Conservation (phyloP, 139 green algal genomes). For the Chlorella sp. region DNA sequence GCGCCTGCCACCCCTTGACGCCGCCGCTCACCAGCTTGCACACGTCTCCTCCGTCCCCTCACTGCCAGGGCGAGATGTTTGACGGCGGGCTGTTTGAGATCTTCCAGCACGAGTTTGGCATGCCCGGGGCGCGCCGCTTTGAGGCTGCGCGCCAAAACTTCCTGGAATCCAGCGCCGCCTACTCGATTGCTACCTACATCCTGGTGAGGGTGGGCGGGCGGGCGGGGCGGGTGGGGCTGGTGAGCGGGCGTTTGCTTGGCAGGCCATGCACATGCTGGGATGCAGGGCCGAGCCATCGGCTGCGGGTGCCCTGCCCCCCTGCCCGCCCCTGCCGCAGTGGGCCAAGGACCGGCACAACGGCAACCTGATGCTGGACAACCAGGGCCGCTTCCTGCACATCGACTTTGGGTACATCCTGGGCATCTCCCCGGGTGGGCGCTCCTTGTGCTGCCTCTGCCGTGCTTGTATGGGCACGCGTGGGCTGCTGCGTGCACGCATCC, state of each 20-base stretch:
- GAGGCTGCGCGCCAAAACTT: conserved; percentile 91
- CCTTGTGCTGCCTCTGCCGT: not conserved
- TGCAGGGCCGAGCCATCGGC: no score
- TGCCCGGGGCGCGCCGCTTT: conserved; percentile 76
- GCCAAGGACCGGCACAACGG: conserved; percentile 98
- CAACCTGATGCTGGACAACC: conserved; percentile 95
- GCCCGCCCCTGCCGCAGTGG: conserved; percentile 35
- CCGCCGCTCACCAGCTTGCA: no score
- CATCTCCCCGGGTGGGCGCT: conserved; percentile 56
- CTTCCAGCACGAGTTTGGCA: conserved; percentile 91
- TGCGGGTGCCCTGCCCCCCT: no score
- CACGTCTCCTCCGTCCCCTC: not conserved
- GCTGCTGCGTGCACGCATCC: no score
- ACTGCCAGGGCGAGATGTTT: conserved; percentile 84
- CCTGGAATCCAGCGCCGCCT: conserved; percentile 81
- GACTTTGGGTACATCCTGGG: conserved; percentile 99
- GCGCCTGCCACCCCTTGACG: no score
- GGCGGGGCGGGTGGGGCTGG: no score
- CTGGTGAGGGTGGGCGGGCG: conserved; percentile 46
- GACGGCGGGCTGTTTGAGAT: conserved; percentile 95
- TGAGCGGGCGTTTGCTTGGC: no score
- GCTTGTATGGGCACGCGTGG: no score
- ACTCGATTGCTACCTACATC: conserved; percentile 91
- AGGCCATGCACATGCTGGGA: no score
- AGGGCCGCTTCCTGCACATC: conserved; percentile 97